Evolutionary conservation across 495 filamentous ascomycete species (phyloP).

Genomic region (Neurospora tetraspora): DNA sequence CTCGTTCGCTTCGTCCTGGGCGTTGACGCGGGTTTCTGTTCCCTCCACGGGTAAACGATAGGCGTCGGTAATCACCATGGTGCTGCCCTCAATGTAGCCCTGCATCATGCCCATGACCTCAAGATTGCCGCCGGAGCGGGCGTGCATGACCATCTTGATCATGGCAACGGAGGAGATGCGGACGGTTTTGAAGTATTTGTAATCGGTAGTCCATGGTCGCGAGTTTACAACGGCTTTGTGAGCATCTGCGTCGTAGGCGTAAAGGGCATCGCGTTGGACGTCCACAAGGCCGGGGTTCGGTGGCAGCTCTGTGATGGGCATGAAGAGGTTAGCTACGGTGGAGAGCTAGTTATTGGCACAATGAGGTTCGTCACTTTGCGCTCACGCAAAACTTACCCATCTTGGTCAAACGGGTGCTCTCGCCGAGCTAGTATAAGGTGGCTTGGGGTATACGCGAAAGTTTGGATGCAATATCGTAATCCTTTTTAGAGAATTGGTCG

Average conservation of each 20-base stretch:
- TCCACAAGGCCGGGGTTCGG: slow-evolving; percentile 56
- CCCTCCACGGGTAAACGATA: slow-evolving; percentile 94
- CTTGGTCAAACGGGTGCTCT: neutral
- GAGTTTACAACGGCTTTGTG: slow-evolving; percentile 49
- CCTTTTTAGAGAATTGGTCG: neutral
- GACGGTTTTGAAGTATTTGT: slow-evolving; percentile 83
- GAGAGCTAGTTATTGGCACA: neutral
- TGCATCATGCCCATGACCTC: slow-evolving; percentile 99
- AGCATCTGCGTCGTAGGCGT: slow-evolving; percentile 59
- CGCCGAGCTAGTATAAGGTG: neutral
- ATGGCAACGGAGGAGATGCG: slow-evolving; percentile 90
- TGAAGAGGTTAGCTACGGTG: neutral
- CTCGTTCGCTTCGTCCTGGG: slow-evolving; percentile 88
- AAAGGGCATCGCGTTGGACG: slow-evolving; percentile 79
- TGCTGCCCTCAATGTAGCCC: slow-evolving; percentile 74
- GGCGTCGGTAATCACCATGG: slow-evolving; percentile 89
- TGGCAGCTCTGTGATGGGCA: slow-evolving; percentile 51
- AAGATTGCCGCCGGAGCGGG: slow-evolving; percentile 78
- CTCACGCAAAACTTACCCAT: neutral
- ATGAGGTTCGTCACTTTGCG: neutral
- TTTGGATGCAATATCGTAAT: neutral
- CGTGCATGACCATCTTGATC: slow-evolving; percentile 99
- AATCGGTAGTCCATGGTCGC: slow-evolving; percentile 73
- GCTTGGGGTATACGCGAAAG: neutral
- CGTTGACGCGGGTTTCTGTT: slow-evolving; percentile 95